Base-by-base conservation (phyloP, 1,284 basidiomycete species). In the Austroboletus niveus region DNA sequence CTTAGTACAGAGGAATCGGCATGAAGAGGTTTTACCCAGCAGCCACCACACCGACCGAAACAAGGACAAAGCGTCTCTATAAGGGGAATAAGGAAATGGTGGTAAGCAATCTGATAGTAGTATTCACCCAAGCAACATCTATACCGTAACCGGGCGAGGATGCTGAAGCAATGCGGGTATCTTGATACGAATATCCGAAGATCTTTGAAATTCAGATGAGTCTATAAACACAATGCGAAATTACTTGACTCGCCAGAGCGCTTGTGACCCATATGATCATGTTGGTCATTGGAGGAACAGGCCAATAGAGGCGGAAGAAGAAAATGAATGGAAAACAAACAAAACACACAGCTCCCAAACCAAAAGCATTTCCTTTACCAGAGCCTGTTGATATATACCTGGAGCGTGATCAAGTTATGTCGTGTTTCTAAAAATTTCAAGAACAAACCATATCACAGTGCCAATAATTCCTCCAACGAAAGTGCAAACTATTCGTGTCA, bases 201-300 rank as follows among this genome's bases (percentile, higher is more conserved):
- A 91, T 76, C 85, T 86, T 49, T 45, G 1, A 1, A 30, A 35
- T 20, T 40, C 20, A 32, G 42, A 50, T 27, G 49, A 44, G 4
- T 7, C 12, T n/a, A 9, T 17, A 32, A 29, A 15, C 20, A 30
- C 32, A 7, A 17, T 3, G 20, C 40, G 40, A 5, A 36, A 17
- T 34, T 9, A 20, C 38, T 35, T n/a, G 5, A 34, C 70, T 72
- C 38, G 87, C 88, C 65, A 92, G 67, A 31, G 76, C 77, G 14
- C 79, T 69, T 1, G 90, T 92, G 1, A 93, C 82, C 52, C 85
- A 83, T 55, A 87, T 82, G 46, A 95, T 84, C 47, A 92, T 75
- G 49, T 84, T 83, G 39, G 78, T 84, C 74, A 92, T 83, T 0
- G 85, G 83, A 2, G 84, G 79, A 10, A 82, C 83, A 0, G 90